Base-by-base conservation (phyloP, 805 yeast genomes). In the Scheffersomyces spartinae region DNA sequence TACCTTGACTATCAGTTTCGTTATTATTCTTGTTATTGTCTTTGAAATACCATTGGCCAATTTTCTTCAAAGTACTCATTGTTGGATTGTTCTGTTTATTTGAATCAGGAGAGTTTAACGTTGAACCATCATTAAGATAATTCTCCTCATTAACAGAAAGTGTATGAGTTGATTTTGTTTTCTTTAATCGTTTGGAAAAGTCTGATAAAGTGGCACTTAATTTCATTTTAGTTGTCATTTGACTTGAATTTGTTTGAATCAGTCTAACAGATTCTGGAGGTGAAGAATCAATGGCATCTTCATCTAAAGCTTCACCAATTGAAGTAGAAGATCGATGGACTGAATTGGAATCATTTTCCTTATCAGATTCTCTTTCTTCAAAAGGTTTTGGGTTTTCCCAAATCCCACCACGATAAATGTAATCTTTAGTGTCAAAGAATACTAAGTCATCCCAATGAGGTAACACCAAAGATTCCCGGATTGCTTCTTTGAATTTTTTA, bases 371-470 rank as follows among this genome's bases (percentile, higher is more conserved):
- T n/a, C n/a, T n/a, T n/a, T n/a, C n/a, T n/a, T n/a, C n/a, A n/a
- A n/a, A n/a, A n/a, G n/a, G n/a, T n/a, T n/a, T n/a, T n/a, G n/a
- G n/a, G n/a, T 61, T 59, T 35, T 78, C 85, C 97, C 97, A 88
- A 13, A 88, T 72, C 10, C 98, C 98, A 26, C 95, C 98, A 35
- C 95, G 68, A 47, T 74, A 91, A 9, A 83, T 50, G 35, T 83
- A 94, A 20, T 52, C 63, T 2, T 53, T 49, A 0, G 95, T 74
- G 28, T 70, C 59, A 42, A 63, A 79, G 43, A 82, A 79, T 1
- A 74, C 70, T 20, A 84, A 49, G 45, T 88, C 97, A 48, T 88
- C 97, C 85, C 84, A 79, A 40, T 64, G 74, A 2, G 98, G 98
- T 17, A 70, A 49, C 1, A 91, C 97, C 24, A 91, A 52, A 6